Evolutionary conservation across 2,329 filamentous ascomycete genomes (phyloP).

Genomic region (Botryosphaeria dothidea): DNA sequence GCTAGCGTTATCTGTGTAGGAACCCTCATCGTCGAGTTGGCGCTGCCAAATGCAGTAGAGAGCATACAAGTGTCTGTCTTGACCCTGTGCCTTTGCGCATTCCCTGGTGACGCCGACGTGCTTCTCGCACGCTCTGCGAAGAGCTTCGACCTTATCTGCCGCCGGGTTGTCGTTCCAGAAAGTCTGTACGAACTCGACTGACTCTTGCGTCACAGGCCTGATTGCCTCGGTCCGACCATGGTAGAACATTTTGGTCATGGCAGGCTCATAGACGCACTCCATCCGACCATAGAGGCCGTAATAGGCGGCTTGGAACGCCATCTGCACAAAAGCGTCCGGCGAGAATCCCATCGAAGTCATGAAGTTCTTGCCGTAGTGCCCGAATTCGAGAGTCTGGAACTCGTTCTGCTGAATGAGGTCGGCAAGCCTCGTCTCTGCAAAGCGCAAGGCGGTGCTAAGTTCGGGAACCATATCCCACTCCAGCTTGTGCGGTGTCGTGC

Average conservation of each 20-base stretch:
- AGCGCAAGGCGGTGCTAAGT: constrained; percentile 84
- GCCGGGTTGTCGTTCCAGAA: constrained; percentile 93
- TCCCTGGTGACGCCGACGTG: constrained; percentile 79
- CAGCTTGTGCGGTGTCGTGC: constrained; percentile 89
- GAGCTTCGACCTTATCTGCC: constrained; percentile 79
- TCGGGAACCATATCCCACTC: constrained; percentile 98
- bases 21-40: constrained; percentile 71
- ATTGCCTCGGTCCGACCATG: constrained; percentile 96
- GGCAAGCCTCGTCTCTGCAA: constrained; percentile 90
- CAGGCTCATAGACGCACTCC: constrained; percentile 95
- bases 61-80: constrained; percentile 90
- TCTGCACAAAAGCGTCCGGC: constrained; percentile 95
- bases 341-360: constrained; percentile 97
- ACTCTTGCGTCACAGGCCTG: constrained; percentile 78
- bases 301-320: constrained; percentile 98
- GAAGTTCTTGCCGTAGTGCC: constrained; percentile 91
- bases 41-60: constrained; percentile 95
- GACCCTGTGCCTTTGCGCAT: constrained; percentile 86
- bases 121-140: constrained; percentile 79
- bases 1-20: constrained; percentile 56
- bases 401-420: constrained; percentile 97
- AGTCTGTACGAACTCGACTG: constrained; percentile 83
- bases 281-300: constrained; percentile 93
- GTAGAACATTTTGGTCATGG: constrained; percentile 94
- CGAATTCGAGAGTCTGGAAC: constrained; percentile 88